A percentile compares a stretch with the other conserved stretches of the same genome.
These are phyloP conservation scores for Syzygium oleosum DNA, from an alignment of 345 rosid genomes.

Conservation along the genomic window DNA sequence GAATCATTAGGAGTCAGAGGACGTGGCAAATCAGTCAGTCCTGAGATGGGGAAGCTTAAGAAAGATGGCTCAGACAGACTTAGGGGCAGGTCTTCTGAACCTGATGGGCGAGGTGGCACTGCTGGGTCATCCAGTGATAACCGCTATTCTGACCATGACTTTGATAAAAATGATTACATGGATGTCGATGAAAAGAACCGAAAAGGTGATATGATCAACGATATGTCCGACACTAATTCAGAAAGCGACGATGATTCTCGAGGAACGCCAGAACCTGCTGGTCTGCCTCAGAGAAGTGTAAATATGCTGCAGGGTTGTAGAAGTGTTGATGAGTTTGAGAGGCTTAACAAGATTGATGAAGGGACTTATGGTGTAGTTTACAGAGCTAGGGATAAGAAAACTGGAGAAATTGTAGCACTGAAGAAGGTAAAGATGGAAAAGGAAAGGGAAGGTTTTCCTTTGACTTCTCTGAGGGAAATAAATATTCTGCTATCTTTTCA, in stretches of 20 bases:
- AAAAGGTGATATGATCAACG: constrained; percentile 21
- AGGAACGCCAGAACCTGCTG: constrained; percentile 48
- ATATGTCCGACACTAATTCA: constrained; percentile 40
- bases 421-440: constrained; percentile 99
- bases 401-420: constrained; percentile 94
- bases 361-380: constrained; percentile 99
- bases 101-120: constrained; percentile 41
- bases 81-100: constrained; percentile 52
- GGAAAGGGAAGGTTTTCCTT: constrained; percentile 98
- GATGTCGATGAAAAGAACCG: constrained; percentile 46
- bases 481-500: constrained; percentile 96
- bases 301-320: constrained; percentile 98
- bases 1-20: constrained; percentile 31
- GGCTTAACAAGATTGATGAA: constrained; percentile 96
- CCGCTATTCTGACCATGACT: constrained; percentile 37
- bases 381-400: constrained; percentile 90
- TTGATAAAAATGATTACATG: constrained; percentile 60
- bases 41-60: constrained; percentile 49
- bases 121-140: constrained; percentile 49
- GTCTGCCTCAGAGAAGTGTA: constrained; percentile 65
- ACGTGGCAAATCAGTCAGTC: constrained; percentile 42
- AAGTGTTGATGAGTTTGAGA: constrained; percentile 97
- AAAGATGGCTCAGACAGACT: constrained; percentile 47
- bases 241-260: constrained; percentile 37
- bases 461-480: constrained; percentile 92